Base-by-base conservation (phyloP, 805 yeast species). In the Zygosaccharomyces bisporus region DNA sequence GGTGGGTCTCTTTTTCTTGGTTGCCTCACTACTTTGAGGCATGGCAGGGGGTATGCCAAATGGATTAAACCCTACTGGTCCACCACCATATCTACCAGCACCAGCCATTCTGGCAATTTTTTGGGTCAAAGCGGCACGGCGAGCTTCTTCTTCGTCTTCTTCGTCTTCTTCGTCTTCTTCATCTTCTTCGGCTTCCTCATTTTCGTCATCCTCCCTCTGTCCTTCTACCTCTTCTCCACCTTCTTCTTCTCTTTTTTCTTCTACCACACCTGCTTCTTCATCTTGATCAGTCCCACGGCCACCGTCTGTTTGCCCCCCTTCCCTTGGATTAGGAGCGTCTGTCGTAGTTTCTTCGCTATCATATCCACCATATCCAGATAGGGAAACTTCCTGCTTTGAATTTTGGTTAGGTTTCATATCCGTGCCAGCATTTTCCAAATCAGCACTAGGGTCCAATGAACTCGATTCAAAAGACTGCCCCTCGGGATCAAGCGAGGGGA, bases 61-160 rank as follows among this genome's bases (percentile, higher is more conserved):
- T 27, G 75, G 75, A 41, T 71, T 71, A 47, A 71, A 70, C 1
- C 66, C 70, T 20, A 66, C 67, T 23, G 64, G 62, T 54, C 64
- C 66, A 34, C 89, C 90, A 34, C 89, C 90, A 65, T 81, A 75
- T 81, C 85, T 77, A 46, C 86, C 83, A 10, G 80, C 80, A 16
- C 96, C 95, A 0, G 97, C 85, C 14, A 91, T 75, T 56, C 83
- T 86, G n/a, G 99, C 98, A 96, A 91, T 91, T 49, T 97, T 77
- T 51, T 86, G 96, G 16, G 95, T 81, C 42, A 91, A 71, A 5
- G 83, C 86, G 38, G 83, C 76, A 55, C 93, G 77, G 44, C 83
- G 77, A 4, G 81, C 72, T 50, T 85, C 93, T 58, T 86, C 95
- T 34, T 79, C 85, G 41, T 85, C 91, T 42, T 80, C 83, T 1